Evolutionary conservation across 2,329 filamentous ascomycete species (phyloP), one percentile per base, ranked within the genome.

Genomic region (Achaetomium macrosporum): DNA sequence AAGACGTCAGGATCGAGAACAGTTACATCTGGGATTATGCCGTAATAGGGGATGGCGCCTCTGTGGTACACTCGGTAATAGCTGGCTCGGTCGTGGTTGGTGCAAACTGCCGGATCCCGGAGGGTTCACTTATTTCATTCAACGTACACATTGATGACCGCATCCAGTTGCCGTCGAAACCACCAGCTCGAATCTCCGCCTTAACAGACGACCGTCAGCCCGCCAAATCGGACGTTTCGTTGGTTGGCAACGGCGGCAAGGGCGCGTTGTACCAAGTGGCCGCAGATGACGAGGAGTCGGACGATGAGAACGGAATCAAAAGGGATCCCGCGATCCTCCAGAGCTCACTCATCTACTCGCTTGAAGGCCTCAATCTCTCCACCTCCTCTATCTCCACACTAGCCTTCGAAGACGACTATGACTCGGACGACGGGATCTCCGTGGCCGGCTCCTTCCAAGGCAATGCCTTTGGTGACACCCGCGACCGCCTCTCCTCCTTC

Each of bases 11-110:
- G 36, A 82, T 99, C 56, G 79, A 87, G 44, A 79, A 89, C 60
- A 86, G 88, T 19, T 92, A 90, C 62, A 82, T 99, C 58, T 97
- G 92, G 91, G 89, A 96, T 62, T 81, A 90, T 61, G 83, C 83
- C 0, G 79, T 79, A 5, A 82, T 99, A 60, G 87, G 83, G 1
- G 89, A 96, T 64, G 84, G 84, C 17, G 77, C 85, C 15, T 78
- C 78, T 20, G 74, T 99, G 44, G 76, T 79, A 9, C 79, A 83
- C 59, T 85, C 90, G 1, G 82, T 99, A 40, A 73, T 99, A 50
- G 93, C 88, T 5, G 83, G 85, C 62, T 81, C 82, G 43, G 87
- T 79, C 16, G 73, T 78, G 1, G 72, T 99, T 51, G 90, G 90
- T 19, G 84, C 83, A 61, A 78, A 80, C 50, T 87, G 85, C 63